Percentiles rank a stretch among this genome's conserved stretches.
Conservation (phyloP, 805 yeast genomes). For the Candida arabinofermentans region DNA sequence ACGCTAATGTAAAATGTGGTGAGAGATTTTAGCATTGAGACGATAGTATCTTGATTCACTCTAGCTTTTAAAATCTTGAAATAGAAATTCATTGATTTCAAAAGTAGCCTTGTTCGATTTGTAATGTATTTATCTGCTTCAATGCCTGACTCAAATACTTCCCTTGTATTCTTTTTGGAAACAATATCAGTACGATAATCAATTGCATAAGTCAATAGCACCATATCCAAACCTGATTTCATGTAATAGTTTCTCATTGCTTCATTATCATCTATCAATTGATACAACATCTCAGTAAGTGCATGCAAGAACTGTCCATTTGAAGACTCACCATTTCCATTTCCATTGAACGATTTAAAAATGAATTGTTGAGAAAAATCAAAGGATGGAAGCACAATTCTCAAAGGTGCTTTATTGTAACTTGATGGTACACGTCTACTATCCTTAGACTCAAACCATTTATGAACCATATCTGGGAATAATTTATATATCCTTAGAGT, state of each 20-base stretch:
- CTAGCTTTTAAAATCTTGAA: not conserved
- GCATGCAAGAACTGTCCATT: constrained; percentile 7
- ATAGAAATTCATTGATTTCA: not conserved
- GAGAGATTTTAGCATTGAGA: not conserved
- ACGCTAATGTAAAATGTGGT: not conserved
- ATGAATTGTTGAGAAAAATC: constrained; percentile 13
- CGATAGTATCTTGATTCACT: not conserved
- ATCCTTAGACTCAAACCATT: constrained; percentile 13
- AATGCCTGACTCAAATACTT: constrained; percentile 10
- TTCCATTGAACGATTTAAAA: constrained; percentile 1
- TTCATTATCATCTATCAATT: constrained; percentile 7
- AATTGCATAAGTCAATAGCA: constrained; percentile 13
- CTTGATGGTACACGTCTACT: no score
- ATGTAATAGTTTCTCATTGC: constrained; percentile 7
- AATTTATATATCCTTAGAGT: constrained; percentile 9
- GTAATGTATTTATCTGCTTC: constrained; percentile 12
- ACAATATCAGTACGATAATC: constrained; percentile 7
- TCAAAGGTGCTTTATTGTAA: no score
- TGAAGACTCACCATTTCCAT: constrained; percentile 5
- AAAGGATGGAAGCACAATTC: constrained; percentile 15
- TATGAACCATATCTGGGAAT: constrained; percentile 14
- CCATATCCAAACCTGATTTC: constrained; percentile 11
- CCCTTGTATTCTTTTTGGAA: constrained; percentile 10
- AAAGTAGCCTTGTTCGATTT: not conserved
- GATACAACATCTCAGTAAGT: constrained; percentile 7